Percentiles rank a stretch among this genome's conserved stretches.
phyloP scores from a whole-genome alignment of 192 early-diverging fungal species.

The Thamnidium elegans region DNA sequence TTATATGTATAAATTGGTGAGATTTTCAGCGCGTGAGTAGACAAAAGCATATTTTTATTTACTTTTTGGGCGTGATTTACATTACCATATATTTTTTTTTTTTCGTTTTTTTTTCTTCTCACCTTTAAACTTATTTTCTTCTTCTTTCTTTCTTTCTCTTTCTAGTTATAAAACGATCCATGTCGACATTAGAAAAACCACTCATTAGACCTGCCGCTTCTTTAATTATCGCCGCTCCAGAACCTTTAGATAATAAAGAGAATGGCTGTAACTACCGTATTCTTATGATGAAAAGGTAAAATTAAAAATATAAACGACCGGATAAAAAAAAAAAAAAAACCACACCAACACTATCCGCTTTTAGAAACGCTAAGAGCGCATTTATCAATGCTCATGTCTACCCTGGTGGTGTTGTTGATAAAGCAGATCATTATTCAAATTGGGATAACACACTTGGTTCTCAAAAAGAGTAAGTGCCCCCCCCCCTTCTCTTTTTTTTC shows the following conservation, averaged over 20 bases:
- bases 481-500: too few relatives aligned
- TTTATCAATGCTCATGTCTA: slow-evolving; percentile 52
- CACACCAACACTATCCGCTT: background rate
- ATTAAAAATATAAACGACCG: background rate
- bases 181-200: slow-evolving; percentile 3
- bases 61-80: background rate
- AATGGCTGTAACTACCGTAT: slow-evolving; percentile 6
- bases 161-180: background rate
- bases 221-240: slow-evolving; percentile 13
- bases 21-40: background rate
- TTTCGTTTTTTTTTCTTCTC: background rate
- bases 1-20: background rate
- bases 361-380: slow-evolving; percentile 36
- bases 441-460: slow-evolving; percentile 21
- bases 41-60: background rate
- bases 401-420: slow-evolving; percentile 40
- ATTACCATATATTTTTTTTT: background rate
- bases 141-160: background rate
- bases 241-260: background rate
- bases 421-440: slow-evolving; percentile 19
- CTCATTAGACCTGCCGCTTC: slow-evolving; percentile 9
- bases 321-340: background rate
- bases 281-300: slow-evolving; percentile 14
- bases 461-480: slow-evolving; percentile 31
- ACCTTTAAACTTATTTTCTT: too few relatives aligned